phyloP scores from a whole-genome alignment of 441 rosid genomes.

The Sinapis alba region DNA sequence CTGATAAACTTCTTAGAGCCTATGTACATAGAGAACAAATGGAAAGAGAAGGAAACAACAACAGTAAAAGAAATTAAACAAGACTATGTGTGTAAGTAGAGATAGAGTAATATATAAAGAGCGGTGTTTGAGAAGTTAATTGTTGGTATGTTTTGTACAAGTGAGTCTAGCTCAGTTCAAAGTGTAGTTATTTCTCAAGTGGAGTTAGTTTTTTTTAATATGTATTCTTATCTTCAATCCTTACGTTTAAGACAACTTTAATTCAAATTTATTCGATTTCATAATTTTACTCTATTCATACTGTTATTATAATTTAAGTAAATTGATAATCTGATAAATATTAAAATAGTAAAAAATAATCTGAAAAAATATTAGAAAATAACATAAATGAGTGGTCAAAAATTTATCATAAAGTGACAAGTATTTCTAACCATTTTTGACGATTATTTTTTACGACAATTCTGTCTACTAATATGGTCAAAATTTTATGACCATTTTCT shows the following conservation, averaged over 20 bases:
- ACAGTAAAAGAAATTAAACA: too few relatives aligned
- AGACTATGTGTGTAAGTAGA: too few relatives aligned
- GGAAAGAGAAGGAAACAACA: too few relatives aligned
- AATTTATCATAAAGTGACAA: background rate
- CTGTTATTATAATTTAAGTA: too few relatives aligned
- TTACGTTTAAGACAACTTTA: too few relatives aligned
- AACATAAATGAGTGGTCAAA: background rate
- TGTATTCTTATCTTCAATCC: too few relatives aligned
- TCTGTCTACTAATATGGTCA: background rate
- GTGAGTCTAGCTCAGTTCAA: conserved; percentile 3
- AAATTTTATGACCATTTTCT: background rate
- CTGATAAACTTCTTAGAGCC: too few relatives aligned
- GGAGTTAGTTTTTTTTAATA: background rate
- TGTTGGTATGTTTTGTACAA: background rate
- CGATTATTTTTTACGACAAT: background rate
- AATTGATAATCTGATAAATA: too few relatives aligned
- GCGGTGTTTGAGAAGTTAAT: background rate
- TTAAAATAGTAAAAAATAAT: too few relatives aligned
- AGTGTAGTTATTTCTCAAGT: background rate
- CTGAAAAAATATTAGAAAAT: background rate
- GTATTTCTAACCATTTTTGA: background rate
- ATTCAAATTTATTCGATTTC: too few relatives aligned
- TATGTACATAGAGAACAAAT: too few relatives aligned
- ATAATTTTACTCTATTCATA: too few relatives aligned
- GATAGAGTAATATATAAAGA: background rate